These are phyloP conservation scores for Brettanomyces nanus DNA, from an alignment of 805 yeast genomes.

Conservation along the genomic window DNA sequence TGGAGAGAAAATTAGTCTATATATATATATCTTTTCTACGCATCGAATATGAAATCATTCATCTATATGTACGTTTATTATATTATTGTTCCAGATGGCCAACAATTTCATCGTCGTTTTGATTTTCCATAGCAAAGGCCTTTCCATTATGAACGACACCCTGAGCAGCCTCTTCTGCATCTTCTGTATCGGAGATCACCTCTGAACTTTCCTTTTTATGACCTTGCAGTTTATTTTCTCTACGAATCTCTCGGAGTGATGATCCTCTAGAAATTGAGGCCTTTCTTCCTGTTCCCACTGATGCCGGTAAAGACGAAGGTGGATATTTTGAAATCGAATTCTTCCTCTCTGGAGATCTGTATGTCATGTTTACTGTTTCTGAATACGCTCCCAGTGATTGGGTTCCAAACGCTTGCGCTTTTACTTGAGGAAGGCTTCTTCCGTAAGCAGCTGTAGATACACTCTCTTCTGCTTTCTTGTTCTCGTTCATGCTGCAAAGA, in stretches of 20 bases:
- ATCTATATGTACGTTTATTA: not conserved
- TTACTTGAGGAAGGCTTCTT: not conserved
- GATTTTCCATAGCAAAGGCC: slow-evolving; percentile 5
- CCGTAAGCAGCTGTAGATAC: not conserved
- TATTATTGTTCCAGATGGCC: not conserved
- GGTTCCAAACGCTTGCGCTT: no score
- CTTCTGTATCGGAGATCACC: slow-evolving; percentile 13
- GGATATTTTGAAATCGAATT: slow-evolving; percentile 39
- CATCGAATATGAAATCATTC: not conserved
- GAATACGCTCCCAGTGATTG: not conserved
- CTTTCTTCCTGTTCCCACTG: not conserved
- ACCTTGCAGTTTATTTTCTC: not conserved
- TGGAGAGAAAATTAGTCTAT: slow-evolving; percentile 82
- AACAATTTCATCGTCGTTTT: not conserved
- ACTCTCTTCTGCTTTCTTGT: not conserved
- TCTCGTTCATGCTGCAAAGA: slow-evolving; percentile 64
- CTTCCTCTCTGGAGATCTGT: slow-evolving; percentile 21
- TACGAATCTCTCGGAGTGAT: not conserved
- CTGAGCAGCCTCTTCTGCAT: slow-evolving; percentile 5
- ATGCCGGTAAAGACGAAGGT: slow-evolving; percentile 24
- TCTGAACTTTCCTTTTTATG: slow-evolving; percentile 7
- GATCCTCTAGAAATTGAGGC: slow-evolving; percentile 4
- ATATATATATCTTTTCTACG: not conserved
- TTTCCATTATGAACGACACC: slow-evolving; percentile 7
- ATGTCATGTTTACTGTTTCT: not conserved